A percentile compares a stretch with the other conserved stretches of the same genome.
phyloP scores from a whole-genome alignment of 1,284 basidiomycete species.

The Testicularia cyperi region DNA sequence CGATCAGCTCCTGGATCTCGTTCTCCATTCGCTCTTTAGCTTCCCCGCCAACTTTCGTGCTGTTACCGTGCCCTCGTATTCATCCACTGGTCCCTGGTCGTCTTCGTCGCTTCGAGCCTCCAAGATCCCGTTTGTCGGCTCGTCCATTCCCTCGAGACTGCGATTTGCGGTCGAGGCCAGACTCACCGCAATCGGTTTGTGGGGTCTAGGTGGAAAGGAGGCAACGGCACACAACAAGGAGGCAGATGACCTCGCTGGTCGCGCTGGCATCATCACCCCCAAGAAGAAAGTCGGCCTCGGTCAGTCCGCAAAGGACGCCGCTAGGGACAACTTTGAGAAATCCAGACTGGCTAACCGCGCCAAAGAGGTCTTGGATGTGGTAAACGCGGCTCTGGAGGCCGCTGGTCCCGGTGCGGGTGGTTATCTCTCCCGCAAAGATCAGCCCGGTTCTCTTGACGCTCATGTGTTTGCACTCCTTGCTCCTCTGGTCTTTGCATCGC shows the following conservation, averaged over 20 bases:
- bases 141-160: constrained; percentile 39
- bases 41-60: constrained; percentile 43
- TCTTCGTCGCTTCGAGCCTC: neutral
- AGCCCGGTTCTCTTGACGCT: constrained; percentile 28
- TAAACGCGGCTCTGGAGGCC: constrained; percentile 7
- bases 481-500: constrained; percentile 20
- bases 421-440: neutral
- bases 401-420: neutral
- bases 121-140: constrained; percentile 8
- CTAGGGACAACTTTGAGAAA: constrained; percentile 27
- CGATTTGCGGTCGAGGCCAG: constrained; percentile 43
- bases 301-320: constrained; percentile 13
- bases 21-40: constrained; percentile 46
- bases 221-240: constrained; percentile 17
- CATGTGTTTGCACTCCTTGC: constrained; percentile 41
- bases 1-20: constrained; percentile 39
- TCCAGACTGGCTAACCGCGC: constrained; percentile 22
- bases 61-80: constrained; percentile 33
- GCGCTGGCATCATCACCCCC: constrained; percentile 33
- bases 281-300: constrained; percentile 22
- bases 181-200: constrained; percentile 24
- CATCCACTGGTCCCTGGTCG: constrained; percentile 8
- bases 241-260: constrained; percentile 22
- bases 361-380: constrained; percentile 18
- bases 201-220: constrained; percentile 43